Evolutionary conservation across 2,329 filamentous ascomycete genomes (phyloP), one percentile per base, ranked within the genome.

Genomic region (Waltergamsia citrina): DNA sequence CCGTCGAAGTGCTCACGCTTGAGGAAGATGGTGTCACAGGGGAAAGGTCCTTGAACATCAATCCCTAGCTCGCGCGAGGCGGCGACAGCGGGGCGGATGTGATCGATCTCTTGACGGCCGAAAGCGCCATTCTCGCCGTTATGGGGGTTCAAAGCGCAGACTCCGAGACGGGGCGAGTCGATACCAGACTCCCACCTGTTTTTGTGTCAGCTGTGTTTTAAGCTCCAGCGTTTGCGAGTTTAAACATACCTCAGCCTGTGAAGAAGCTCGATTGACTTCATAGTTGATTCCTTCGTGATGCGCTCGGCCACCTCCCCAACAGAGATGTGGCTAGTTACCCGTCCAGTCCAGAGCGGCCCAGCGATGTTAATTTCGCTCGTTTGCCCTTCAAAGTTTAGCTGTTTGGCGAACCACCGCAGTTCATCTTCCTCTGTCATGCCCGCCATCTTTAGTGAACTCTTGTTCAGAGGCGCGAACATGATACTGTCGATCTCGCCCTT

Each of bases 371-470:
- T 51, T 35, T 56, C 52, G 34, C 52, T 54, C 1, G 51, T 55
- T 4, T 40, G 44, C 5, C 50, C 52, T 2, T 40, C 35, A 35
- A 43, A 48, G n/a, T 47, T 33, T 10, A 56, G 41, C 26, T 54
- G 44, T 20, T 49, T 55, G 3, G 52, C 51, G 33, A 56, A 56
- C 52, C 52, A 56, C 10, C 52, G 43, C 28, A 56, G 41, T 39
- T 56, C 51, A 27, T 56, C 52, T 29, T 54, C 52, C 36, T 55
- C 52, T n/a, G 39, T 40, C 51, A 55, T 56, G 7, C 52, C 53
- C 2, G 51, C 52, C n/a, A 45, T 33, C 33, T 55, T 48, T 20
- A 54, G 38, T 1, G 52, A 54, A 17, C 41, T 50, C 43, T 56
- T 55, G 41, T 56, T 56, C 20, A 56, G 37, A 5, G 52, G 52